These are phyloP conservation scores for Salvia rosmarinus DNA, from an alignment of 257 asterid species.

Conservation along the genomic window DNA sequence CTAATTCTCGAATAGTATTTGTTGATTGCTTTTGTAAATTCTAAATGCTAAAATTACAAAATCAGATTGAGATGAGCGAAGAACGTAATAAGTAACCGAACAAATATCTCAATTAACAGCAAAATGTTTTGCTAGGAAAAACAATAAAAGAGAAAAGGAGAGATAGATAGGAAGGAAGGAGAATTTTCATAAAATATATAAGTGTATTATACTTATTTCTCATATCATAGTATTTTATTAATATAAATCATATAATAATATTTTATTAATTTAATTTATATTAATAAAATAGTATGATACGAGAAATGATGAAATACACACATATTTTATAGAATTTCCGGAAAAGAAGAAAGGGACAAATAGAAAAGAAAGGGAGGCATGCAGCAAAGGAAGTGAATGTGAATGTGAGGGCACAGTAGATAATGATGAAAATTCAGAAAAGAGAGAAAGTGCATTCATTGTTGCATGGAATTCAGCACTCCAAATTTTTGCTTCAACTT, in stretches of 20 bases:
- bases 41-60: background rate
- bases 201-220: too few species aligned
- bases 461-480: constrained; percentile 94
- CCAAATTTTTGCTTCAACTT: constrained; percentile 59
- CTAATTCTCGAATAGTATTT: too few species aligned
- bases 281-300: too few species aligned
- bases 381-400: constrained; percentile 34
- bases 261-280: too few species aligned
- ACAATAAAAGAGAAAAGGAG: background rate
- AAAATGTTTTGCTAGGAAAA: background rate
- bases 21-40: background rate
- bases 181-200: too few species aligned
- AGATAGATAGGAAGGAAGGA: background rate
- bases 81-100: background rate
- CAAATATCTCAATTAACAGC: background rate
- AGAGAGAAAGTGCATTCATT: constrained; percentile 66
- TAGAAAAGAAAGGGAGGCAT: background rate
- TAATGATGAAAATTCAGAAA: constrained; percentile 61
- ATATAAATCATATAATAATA: too few species aligned
- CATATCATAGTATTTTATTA: too few species aligned
- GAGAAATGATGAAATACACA: too few species aligned
- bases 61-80: background rate
- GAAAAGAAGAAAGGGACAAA: background rate
- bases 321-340: too few species aligned
- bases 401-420: constrained; percentile 25